Base-by-base conservation (phyloP, 148 eudicot genomes). In the Persicaria tinctoria region DNA sequence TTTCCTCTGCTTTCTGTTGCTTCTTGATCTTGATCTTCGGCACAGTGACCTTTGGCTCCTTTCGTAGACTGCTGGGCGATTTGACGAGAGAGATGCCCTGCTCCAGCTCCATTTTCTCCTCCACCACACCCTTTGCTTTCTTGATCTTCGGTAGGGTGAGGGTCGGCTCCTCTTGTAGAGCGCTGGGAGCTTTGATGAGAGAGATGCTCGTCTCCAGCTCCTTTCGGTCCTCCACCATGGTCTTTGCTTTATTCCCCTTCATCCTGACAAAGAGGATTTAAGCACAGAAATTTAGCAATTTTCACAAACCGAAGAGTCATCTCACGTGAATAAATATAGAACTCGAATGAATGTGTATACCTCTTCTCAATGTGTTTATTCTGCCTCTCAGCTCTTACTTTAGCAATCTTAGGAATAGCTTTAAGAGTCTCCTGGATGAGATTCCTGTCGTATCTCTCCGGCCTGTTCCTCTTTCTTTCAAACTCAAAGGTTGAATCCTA, bases 401-500 rank as follows among this genome's bases (percentile, higher is more conserved):
- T 94, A 51, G 68, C 84, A 51, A 94, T 90, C 73, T 75, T 83
- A 83, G 85, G 85, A 20, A 94, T 92, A 75, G 97, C 98, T 85
- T 83, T 86, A 75, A 94, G 75, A 38, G 89, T 89, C 72, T 85
- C 77, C 81, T 84, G 84, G 4, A 86, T 70, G 14, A 89, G 77
- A 81, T 83, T 87, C 81, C 98, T 88, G 81, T 94, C 96, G 71
- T 94, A 94, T 83, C 91, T 87, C 86, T 92, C 98, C 6, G 97
- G 97, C 78, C 98, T 87, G 76, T 94, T 92, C 46, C 98, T 76
- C 86, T 90, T 94, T 84, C 98, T 87, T 90, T 94, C 98, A 76
- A 94, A 92, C 76, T 94, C 98, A 79, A 94, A 94, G 51, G 98
- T 94, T 8, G 97, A 72, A 73, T 94, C 98, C 98, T 94, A 55